phyloP scores from a whole-genome alignment of 352 stramenopile species.

The Globisporangium viniferum region DNA sequence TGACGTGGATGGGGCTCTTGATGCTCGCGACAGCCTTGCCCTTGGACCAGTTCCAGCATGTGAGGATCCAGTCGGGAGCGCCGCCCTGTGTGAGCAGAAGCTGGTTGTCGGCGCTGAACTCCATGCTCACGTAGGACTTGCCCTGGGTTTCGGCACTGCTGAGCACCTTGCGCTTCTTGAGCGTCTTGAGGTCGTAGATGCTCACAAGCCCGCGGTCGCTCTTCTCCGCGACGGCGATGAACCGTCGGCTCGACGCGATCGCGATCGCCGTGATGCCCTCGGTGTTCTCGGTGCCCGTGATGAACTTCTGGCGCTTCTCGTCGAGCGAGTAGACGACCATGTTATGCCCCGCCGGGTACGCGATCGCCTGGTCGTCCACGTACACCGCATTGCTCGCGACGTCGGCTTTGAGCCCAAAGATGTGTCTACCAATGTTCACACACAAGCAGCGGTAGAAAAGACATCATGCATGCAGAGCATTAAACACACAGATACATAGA shows the following conservation, averaged over 20 bases:
- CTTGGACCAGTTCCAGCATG: slow-evolving; percentile 92
- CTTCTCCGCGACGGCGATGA: slow-evolving; percentile 76
- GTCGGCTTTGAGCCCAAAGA: slow-evolving; percentile 90
- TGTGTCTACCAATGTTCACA: slow-evolving; percentile 45
- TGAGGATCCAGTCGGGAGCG: slow-evolving; percentile 83
- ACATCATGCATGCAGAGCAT: neutral
- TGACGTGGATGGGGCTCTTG: slow-evolving; percentile 63
- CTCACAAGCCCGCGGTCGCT: slow-evolving; percentile 68
- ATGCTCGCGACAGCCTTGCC: slow-evolving; percentile 81
- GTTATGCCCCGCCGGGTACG: slow-evolving; percentile 87
- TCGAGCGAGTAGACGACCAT: slow-evolving; percentile 88
- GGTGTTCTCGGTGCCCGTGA: slow-evolving; percentile 72
- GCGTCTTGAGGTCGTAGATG: slow-evolving; percentile 88
- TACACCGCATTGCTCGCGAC: slow-evolving; percentile 80
- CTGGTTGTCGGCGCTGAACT: slow-evolving; percentile 90
- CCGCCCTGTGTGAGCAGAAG: slow-evolving; percentile 88
- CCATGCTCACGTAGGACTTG: slow-evolving; percentile 73
- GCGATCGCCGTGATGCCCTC: slow-evolving; percentile 65
- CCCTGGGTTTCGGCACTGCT: slow-evolving; percentile 63
- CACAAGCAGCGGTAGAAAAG: neutral
- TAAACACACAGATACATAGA: neutral
- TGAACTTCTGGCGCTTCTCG: slow-evolving; percentile 91
- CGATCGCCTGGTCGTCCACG: slow-evolving; percentile 78
- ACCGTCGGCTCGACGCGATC: slow-evolving; percentile 67
- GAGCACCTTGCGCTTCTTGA: slow-evolving; percentile 90